Conservation (phyloP, 257 asterid species). For the Solanum appendiculatum region DNA sequence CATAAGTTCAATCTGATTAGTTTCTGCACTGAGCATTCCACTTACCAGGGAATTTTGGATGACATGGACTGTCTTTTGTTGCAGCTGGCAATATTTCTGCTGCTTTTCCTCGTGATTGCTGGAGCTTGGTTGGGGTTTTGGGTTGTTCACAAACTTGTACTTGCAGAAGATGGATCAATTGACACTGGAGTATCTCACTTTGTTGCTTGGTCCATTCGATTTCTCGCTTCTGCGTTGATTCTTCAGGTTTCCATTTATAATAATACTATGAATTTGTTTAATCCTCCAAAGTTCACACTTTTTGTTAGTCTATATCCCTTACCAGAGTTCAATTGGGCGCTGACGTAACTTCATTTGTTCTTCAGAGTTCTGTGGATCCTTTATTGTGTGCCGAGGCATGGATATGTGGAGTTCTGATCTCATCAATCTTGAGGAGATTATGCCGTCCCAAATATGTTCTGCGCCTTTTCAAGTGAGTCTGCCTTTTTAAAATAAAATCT, state of each 20-base stretch:
- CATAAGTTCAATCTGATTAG: neutral
- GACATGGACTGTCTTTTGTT: slow-evolving; percentile 11
- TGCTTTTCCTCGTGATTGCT: slow-evolving; percentile 50
- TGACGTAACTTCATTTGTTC: slow-evolving; percentile 7
- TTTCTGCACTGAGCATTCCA: slow-evolving; percentile 5
- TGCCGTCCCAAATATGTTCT: slow-evolving; percentile 33
- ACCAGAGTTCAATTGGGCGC: neutral
- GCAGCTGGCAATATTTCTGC: slow-evolving; percentile 61
- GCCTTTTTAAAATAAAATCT: neutral
- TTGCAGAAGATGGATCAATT: slow-evolving; percentile 67
- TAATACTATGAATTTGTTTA: neutral
- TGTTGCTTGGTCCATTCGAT: slow-evolving; percentile 66
- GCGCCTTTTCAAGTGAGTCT: slow-evolving; percentile 46
- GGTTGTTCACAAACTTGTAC: slow-evolving; percentile 85
- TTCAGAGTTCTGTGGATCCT: slow-evolving; percentile 73
- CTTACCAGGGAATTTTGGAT: neutral
- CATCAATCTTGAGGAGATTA: slow-evolving; percentile 34
- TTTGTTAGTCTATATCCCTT: neutral
- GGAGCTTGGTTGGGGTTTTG: slow-evolving; percentile 97
- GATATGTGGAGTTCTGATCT: slow-evolving; percentile 43
- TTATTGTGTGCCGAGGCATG: slow-evolving; percentile 62
- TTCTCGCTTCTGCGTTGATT: slow-evolving; percentile 63
- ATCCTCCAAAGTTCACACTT: neutral
- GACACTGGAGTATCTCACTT: slow-evolving; percentile 61
- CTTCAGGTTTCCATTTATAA: slow-evolving; percentile 54